A percentile compares a stretch with the other conserved stretches of the same genome.
These are phyloP conservation scores for Hamigera avellanea DNA, from an alignment of 495 filamentous ascomycete species.

Conservation along the genomic window DNA sequence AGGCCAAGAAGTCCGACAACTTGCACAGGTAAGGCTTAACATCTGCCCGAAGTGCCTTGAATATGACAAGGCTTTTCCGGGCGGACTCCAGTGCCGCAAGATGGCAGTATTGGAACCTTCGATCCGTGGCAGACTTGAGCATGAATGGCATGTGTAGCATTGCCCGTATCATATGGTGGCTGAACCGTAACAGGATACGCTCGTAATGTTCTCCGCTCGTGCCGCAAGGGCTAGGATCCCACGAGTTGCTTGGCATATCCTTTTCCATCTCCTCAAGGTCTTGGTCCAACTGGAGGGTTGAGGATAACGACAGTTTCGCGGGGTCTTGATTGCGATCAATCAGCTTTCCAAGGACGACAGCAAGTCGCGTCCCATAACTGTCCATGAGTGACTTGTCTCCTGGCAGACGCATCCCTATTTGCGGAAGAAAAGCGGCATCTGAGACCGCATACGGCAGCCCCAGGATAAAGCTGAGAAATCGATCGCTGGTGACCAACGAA, in stretches of 20 bases:
- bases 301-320: conserved; percentile 21
- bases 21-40: conserved; percentile 36
- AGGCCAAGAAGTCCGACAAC: conserved; percentile 42
- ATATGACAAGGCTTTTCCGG: conserved; percentile 31
- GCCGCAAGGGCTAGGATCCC: conserved; percentile 8
- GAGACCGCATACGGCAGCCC: conserved; percentile 38
- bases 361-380: conserved; percentile 21
- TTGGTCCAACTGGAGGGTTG: conserved; percentile 35
- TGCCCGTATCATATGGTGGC: conserved; percentile 30
- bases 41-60: conserved; percentile 27
- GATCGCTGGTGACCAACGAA: conserved; percentile 29
- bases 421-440: conserved; percentile 22
- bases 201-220: conserved; percentile 15
- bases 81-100: conserved; percentile 35
- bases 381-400: conserved; percentile 7
- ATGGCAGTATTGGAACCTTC: conserved; percentile 26
- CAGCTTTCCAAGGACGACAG: conserved; percentile 33
- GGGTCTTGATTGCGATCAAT: conserved; percentile 39
- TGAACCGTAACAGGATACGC: conserved; percentile 32
- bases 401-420: conserved; percentile 12
- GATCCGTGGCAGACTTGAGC: conserved; percentile 34
- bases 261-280: conserved; percentile 30
- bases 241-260: conserved; percentile 24
- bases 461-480: conserved; percentile 34
- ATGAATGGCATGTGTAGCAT: conserved; percentile 45